These are phyloP conservation scores for Penicillium angulare DNA, from an alignment of 495 filamentous ascomycete species.

Conservation along the genomic window DNA sequence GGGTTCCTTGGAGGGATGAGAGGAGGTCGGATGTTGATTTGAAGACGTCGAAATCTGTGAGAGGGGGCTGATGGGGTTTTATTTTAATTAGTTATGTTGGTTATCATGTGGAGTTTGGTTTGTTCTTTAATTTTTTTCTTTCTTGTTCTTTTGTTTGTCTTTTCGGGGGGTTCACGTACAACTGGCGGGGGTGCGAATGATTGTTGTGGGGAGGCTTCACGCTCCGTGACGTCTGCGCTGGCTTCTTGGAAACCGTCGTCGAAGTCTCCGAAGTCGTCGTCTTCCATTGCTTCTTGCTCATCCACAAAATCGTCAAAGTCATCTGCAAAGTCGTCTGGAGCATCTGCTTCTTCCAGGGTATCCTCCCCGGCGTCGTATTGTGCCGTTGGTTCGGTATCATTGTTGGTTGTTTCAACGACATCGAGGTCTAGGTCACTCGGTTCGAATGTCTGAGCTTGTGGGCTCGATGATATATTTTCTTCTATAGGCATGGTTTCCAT, in stretches of 20 bases:
- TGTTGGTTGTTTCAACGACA: constrained; percentile 43
- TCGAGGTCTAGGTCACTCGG: constrained; percentile 51
- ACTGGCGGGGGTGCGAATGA: constrained; percentile 43
- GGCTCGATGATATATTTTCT: constrained; percentile 32
- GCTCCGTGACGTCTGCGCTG: constrained; percentile 42
- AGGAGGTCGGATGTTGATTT: constrained; percentile 50
- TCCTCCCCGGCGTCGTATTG: constrained; percentile 23
- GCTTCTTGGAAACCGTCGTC: constrained; percentile 78
- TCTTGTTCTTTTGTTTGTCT: background rate
- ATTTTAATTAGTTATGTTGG: background rate
- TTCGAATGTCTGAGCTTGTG: constrained; percentile 38
- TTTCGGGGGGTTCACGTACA: constrained; percentile 38
- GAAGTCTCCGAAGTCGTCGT: constrained; percentile 86
- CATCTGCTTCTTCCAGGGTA: constrained; percentile 28
- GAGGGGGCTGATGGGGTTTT: constrained; percentile 52
- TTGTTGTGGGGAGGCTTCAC: constrained; percentile 31
- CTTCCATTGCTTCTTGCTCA: constrained; percentile 61
- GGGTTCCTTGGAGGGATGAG: constrained; percentile 44
- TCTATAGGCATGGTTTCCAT: constrained; percentile 38
- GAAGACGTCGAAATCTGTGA: constrained; percentile 69
- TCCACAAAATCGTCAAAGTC: constrained; percentile 98
- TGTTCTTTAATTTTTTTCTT: too few species aligned
- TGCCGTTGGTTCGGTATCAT: constrained; percentile 38
- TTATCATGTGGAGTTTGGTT: too few species aligned
- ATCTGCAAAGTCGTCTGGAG: constrained; percentile 47